Evolutionary conservation across 164 flowering plant species (phyloP), one percentile per base, ranked within the genome.

Genomic region (Magnolia changhungtana): DNA sequence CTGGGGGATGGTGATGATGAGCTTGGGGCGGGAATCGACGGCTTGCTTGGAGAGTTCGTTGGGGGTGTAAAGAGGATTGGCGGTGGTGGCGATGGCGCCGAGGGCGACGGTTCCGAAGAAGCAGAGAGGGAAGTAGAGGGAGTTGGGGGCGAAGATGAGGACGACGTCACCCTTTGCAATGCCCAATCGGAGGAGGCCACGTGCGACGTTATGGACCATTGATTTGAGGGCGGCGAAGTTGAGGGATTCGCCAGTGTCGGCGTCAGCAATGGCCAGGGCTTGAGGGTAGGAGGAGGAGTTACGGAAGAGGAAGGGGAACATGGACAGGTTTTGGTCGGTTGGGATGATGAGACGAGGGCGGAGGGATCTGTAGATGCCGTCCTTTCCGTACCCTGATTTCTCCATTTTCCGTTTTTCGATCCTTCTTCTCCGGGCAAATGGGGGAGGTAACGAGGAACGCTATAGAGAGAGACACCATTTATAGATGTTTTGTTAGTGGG

Each of bases 1-100:
- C 13, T 86, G 86, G 18, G 88, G 84, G 19, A 90, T 91, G 2
- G 97, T 90, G 7, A 93, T 52, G 1, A 93, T 71, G 6, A 95
- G 82, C 77, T 88, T 91, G 8, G 98, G 86, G 0, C 76, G 81
- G 4, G 89, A 91, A 70, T 95, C 98, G 37, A 82, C 78, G 11
- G 87, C 81, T 76, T 95, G 98, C 72, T 90, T 91, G 1, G 87
- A 73, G 0, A 95, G 27, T 75, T 95, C 97, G 0, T 76, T 0
- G 3, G 79, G 80, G 0, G 98, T 91, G 83, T 91, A 91, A 1
- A 82, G 52, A 2, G 97, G 97, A 71, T 95, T 95, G 0, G 79
- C 89, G 8, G 98, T 95, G 59, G 96, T 91, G 20, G 89, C 91
- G 1, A 95, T 81, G 49, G 90, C 97, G 16, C 97, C 97, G 27